These are phyloP conservation scores for Diutina rugosa DNA, from an alignment of 1,139 yeast species.

Conservation along the genomic window DNA sequence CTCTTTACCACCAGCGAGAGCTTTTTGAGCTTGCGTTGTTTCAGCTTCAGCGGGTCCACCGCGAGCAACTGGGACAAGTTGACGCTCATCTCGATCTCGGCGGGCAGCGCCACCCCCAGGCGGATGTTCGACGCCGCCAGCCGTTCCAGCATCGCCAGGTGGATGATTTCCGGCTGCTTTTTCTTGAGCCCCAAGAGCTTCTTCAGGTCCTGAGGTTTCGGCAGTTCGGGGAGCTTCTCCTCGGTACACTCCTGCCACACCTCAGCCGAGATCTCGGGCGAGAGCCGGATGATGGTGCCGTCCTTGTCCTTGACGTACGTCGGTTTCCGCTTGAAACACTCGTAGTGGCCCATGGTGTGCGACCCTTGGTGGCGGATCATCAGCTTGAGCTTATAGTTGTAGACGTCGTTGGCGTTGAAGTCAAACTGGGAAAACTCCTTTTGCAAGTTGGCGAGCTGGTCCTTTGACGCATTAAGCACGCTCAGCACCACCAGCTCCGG, in stretches of 20 bases:
- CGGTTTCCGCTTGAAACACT: conserved; percentile 65
- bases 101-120: conserved; percentile 1
- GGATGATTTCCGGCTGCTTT: neutral
- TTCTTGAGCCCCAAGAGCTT: neutral
- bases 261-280: neutral
- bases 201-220: neutral
- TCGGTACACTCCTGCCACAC: neutral
- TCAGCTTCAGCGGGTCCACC: neutral
- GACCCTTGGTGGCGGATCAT: conserved; percentile 80
- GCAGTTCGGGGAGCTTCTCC: neutral
- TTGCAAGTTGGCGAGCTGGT: conserved; percentile 25
- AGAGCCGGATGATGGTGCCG: neutral
- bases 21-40: neutral
- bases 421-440: conserved; percentile 27
- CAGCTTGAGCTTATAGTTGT: conserved; percentile 52
- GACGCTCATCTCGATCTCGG: neutral
- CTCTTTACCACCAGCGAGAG: neutral
- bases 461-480: conserved; percentile 11
- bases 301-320: conserved; percentile 27
- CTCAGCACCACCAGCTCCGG: neutral
- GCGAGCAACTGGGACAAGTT: neutral
- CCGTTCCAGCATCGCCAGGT: neutral
- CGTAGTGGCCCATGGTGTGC: conserved; percentile 85
- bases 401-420: conserved; percentile 30
- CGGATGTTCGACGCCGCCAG: neutral